Conservation (phyloP, 257 asterid genomes). For the Ocimum tenuiflorum region DNA sequence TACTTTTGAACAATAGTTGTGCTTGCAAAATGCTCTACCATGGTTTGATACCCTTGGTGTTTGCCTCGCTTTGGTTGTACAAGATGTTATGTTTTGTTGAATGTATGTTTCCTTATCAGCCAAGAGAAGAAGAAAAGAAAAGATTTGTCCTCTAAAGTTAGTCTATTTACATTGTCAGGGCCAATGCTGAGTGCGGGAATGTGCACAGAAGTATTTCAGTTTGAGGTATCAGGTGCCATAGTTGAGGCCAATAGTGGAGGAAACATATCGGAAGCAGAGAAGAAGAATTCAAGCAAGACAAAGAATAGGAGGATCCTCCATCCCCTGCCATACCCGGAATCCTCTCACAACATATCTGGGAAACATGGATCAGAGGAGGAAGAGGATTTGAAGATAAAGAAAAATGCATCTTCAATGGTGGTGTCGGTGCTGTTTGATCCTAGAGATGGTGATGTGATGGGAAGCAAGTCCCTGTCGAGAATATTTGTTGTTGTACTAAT, state of each 20-base stretch:
- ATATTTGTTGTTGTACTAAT: slow-evolving; percentile 79
- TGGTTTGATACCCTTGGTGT: neutral
- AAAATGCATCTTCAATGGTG: slow-evolving; percentile 69
- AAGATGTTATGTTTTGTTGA: neutral
- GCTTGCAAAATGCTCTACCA: neutral
- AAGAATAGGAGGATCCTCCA: slow-evolving; percentile 72
- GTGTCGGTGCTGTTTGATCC: slow-evolving; percentile 96
- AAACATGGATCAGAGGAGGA: slow-evolving; percentile 40
- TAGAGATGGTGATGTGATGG: slow-evolving; percentile 75
- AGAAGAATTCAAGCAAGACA: slow-evolving; percentile 40
- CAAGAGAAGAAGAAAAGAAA: too few species aligned
- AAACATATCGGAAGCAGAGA: slow-evolving; percentile 42
- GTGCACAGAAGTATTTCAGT: slow-evolving; percentile 98
- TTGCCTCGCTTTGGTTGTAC: neutral
- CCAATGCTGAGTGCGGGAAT: slow-evolving; percentile 89
- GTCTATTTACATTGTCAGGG: slow-evolving; percentile 34
- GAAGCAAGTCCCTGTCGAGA: slow-evolving; percentile 65
- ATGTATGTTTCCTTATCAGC: neutral
- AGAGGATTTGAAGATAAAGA: slow-evolving; percentile 37
- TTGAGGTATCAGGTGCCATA: slow-evolving; percentile 69
- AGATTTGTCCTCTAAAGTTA: neutral
- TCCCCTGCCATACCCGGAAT: slow-evolving; percentile 43
- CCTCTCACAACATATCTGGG: slow-evolving; percentile 52
- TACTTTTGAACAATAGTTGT: neutral
- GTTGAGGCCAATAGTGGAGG: slow-evolving; percentile 49